Evolutionary conservation across 2,329 filamentous ascomycete genomes (phyloP).

Genomic region (Passalora sequoiae): DNA sequence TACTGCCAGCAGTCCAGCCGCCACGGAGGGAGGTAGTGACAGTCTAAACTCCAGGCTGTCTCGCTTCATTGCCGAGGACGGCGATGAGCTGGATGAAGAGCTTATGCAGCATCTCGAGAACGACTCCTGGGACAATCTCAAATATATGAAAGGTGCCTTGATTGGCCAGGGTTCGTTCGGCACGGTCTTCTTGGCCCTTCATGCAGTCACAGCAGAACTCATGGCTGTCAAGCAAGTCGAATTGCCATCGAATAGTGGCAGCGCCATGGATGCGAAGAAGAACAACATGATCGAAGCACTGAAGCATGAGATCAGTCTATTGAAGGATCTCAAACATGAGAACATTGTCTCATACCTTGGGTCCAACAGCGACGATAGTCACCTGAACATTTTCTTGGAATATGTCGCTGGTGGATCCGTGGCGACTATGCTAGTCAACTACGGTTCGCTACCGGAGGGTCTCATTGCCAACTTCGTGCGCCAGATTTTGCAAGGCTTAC

Average conservation of each 20-base stretch:
- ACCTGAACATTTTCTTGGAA: slow-evolving; percentile 99
- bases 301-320: slow-evolving; percentile 90
- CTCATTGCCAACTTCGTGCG: slow-evolving; percentile 94
- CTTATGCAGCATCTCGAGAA: slow-evolving; percentile 84
- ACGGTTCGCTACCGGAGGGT: slow-evolving; percentile 88
- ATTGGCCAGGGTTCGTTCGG: slow-evolving; percentile 97
- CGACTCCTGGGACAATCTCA: slow-evolving; percentile 92
- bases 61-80: slow-evolving; percentile 80
- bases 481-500: slow-evolving; percentile 87
- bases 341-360: slow-evolving; percentile 99
- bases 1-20: slow-evolving; percentile 60
- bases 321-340: slow-evolving; percentile 88
- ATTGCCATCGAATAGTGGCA: slow-evolving; percentile 71
- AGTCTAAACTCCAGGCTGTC: slow-evolving; percentile 79
- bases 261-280: slow-evolving; percentile 80
- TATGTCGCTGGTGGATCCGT: slow-evolving; percentile 97
- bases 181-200: slow-evolving; percentile 87
- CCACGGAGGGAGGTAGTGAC: slow-evolving; percentile 45
- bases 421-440: slow-evolving; percentile 97
- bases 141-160: slow-evolving; percentile 98
- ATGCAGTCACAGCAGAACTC: slow-evolving; percentile 92
- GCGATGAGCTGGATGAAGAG: slow-evolving; percentile 85
- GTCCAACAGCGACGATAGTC: slow-evolving; percentile 82
- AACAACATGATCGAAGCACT: slow-evolving; percentile 97
- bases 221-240: slow-evolving; percentile 99